Evolutionary conservation across 148 eudicot species (phyloP), one percentile per base, ranked within the genome.

Genomic region (Rhododendron kiyosumense): DNA sequence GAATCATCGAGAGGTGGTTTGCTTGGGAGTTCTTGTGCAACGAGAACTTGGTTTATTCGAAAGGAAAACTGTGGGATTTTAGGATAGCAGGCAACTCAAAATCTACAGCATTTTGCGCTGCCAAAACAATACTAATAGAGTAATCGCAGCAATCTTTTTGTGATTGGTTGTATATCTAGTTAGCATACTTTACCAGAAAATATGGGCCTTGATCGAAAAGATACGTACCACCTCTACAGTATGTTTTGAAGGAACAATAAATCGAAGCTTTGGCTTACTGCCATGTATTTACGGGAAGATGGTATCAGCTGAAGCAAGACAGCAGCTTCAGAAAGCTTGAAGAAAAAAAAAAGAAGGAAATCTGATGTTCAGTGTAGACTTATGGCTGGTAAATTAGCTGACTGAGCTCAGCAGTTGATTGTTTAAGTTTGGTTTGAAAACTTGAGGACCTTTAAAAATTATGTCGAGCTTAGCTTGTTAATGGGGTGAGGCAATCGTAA

Each of bases 11-110:
- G 86, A 95, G 88, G 86, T 97, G 99, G 99, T 97, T 93, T 87
- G 90, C 98, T 30, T 91, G 99, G 96, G 99, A 97, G 91, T 97
- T 93, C 52, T 84, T 97, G 59, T 95, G 98, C 77, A 95, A 97
- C 26, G 90, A 93, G 71, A 95, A 97, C 81, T 85, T 97, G 87
- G 94, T 94, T 85, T 95, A 94, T 45, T 94, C 96, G 0, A 97
- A 94, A 91, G 99, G 99, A 49, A 93, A 91, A 85, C 94, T 93
- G 75, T 95, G 98, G 99, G 89, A 93, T 89, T 97, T 97, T 81
- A 88, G 84, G 88, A 88, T 95, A 32, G 84, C 76, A 17, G 90
- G 91, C 32, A 84, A 84, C 32, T 81, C 86, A 32, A 87, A 89
- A 51, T 86, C 92, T 32, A 86, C 91, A 13, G 84, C 82, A 49